These are phyloP conservation scores for Holtermanniella nyarrowii DNA, from an alignment of 768 basidiomycete genomes.

Conservation along the genomic window DNA sequence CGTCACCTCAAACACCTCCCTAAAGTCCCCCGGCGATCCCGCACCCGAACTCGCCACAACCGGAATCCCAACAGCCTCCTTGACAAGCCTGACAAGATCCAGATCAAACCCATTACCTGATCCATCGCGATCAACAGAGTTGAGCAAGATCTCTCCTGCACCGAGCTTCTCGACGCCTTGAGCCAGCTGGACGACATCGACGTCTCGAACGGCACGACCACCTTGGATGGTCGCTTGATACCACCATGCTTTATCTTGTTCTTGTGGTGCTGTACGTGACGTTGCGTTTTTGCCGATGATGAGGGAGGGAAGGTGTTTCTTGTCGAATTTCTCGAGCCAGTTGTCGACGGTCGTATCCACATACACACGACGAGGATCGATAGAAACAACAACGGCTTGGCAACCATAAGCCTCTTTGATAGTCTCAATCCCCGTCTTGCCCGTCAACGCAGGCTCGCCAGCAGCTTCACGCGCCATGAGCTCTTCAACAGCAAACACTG, in stretches of 20 bases:
- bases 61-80: conserved; percentile 68
- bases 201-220: conserved; percentile 67
- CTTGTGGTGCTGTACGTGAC: conserved; percentile 45
- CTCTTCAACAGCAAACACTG: conserved; percentile 84
- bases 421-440: conserved; percentile 79
- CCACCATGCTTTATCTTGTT: conserved; percentile 81
- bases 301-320: conserved; percentile 46
- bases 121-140: conserved; percentile 94
- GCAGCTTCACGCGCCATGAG: conserved; percentile 42
- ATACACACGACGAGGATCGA: conserved; percentile 82
- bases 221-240: conserved; percentile 97
- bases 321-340: conserved; percentile 37
- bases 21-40: conserved; percentile 69
- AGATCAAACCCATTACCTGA: conserved; percentile 85
- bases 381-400: conserved; percentile 96
- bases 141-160: conserved; percentile 88
- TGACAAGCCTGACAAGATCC: conserved; percentile 67
- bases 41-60: conserved; percentile 94
- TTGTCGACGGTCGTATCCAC: conserved; percentile 48
- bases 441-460: conserved; percentile 45
- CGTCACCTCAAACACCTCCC: conserved; percentile 71
- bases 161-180: conserved; percentile 81
- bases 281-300: conserved; percentile 36
- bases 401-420: conserved; percentile 81
- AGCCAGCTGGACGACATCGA: conserved; percentile 87